Base-by-base conservation (phyloP, 768 basidiomycete genomes). In the Kwoniella sp. region DNA sequence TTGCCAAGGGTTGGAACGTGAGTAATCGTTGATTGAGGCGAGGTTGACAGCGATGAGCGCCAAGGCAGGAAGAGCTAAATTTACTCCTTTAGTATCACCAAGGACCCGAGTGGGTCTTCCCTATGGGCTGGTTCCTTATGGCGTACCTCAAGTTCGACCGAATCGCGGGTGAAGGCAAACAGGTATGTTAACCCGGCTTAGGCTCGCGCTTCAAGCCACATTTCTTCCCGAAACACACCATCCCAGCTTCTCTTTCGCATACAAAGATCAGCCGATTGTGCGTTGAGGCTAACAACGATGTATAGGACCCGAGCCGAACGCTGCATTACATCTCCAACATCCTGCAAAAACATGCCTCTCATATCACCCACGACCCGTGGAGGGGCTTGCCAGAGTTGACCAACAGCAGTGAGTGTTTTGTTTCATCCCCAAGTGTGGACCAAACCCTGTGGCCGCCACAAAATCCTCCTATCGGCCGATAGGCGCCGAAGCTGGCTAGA, bases 31-130 rank as follows among this genome's bases (percentile, higher is more conserved):
- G 47, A 7, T 20, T n/a, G n/a, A n/a, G n/a, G n/a, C 25, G 9
- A 50, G n/a, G 48, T 22, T 50, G 48, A n/a, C 38, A 50, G 20
- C 25, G 51, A 26, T 30, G 15, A 54, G 13, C 53, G 29, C 30
- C 23, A 26, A 45, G 41, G 20, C 41, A 11, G 4, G 15, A 7
- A 11, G 5, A n/a, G 47, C 58, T 59, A 29, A 54, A 13, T 55
- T 20, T 22, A 5, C 1, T 0, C 9, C 9, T 26, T 15, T 52
- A 77, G 75, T 80, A 79, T 65, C 81, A 81, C 63, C 81, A 93
- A 87, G 92, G 92, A 20, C 92, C 92, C 3, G 91, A 93, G 77
- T 96, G 92, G 93, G 90, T 89, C 11, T 95, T 93, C 92, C 92
- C 92, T 12, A 82, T 92, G 50, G 96, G 96, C 2, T 98, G 93